Percentiles rank a stretch among this genome's conserved stretches.
Evolutionary conservation across 2,329 filamentous ascomycete species (phyloP).

Genomic region (Nemania bipapillata): DNA sequence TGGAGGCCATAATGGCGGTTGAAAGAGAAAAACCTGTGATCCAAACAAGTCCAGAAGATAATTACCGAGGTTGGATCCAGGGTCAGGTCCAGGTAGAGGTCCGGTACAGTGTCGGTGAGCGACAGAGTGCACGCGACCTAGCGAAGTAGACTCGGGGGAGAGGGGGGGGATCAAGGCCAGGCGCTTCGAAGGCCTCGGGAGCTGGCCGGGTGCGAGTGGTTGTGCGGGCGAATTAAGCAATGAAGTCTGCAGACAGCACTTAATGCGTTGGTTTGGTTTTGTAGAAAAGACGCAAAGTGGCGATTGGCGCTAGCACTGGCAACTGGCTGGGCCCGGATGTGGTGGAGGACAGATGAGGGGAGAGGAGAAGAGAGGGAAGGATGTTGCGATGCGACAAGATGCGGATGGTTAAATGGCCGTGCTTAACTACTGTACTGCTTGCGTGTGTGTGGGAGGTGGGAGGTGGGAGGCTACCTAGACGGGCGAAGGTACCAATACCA

Average conservation of each 20-base stretch:
- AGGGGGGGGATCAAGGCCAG: background rate
- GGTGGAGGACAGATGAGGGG: conserved; percentile 21
- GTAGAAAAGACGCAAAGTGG: conserved; percentile 14
- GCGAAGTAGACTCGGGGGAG: background rate
- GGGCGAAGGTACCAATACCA: background rate
- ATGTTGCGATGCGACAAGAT: conserved; percentile 37
- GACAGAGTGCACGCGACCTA: conserved; percentile 11
- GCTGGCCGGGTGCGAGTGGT: background rate
- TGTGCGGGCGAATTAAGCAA: background rate
- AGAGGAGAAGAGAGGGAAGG: conserved; percentile 20
- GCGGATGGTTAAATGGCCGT: conserved; percentile 38
- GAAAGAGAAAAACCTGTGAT: conserved; percentile 19
- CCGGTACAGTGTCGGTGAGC: conserved; percentile 23
- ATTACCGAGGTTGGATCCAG: conserved; percentile 5
- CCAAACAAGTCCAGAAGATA: conserved; percentile 24
- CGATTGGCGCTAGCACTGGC: background rate
- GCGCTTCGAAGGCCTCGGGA: conserved; percentile 6
- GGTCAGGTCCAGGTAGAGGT: conserved; percentile 3
- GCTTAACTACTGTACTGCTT: conserved; percentile 13
- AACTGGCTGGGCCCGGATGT: background rate
- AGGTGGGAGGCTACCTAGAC: conserved; percentile 6
- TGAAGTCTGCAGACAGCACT: background rate
- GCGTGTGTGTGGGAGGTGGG: conserved; percentile 17
- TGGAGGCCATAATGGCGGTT: conserved; percentile 45
- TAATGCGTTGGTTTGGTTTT: conserved; percentile 7